Conservation (phyloP, 371 early-diverging fungal genomes). For the Mortierella polycephala region DNA sequence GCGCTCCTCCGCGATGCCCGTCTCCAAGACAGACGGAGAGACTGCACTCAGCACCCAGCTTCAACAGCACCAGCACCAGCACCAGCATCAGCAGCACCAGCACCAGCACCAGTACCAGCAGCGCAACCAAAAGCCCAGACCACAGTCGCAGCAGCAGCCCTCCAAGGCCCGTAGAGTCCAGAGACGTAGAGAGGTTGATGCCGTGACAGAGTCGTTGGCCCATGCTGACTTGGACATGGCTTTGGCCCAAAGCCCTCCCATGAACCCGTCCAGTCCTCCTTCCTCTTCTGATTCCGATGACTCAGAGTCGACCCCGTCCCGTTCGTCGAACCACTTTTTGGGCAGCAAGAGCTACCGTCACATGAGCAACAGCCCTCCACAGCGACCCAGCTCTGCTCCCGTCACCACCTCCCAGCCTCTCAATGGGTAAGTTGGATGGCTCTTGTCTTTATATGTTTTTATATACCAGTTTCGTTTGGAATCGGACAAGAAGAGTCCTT, state of each 20-base stretch:
- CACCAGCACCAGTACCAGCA: slow-evolving; percentile 17
- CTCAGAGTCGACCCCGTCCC: slow-evolving; percentile 35
- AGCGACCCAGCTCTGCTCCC: slow-evolving; percentile 48
- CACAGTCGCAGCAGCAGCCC: slow-evolving; percentile 33
- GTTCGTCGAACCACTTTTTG: slow-evolving; percentile 12
- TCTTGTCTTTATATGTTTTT: neutral
- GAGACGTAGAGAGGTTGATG: slow-evolving; percentile 49
- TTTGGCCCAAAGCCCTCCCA: slow-evolving; percentile 36
- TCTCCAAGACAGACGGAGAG: neutral
- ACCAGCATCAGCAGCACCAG: slow-evolving; percentile 22
- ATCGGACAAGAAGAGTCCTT: neutral
- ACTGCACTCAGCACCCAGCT: no score
- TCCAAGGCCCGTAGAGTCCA: slow-evolving; percentile 51
- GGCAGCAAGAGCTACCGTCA: slow-evolving; percentile 14
- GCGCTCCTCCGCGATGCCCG: slow-evolving; percentile 26
- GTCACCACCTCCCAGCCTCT: slow-evolving; percentile 24
- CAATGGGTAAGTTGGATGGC: slow-evolving; percentile 23
- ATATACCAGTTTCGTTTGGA: neutral
- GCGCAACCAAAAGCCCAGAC: slow-evolving; percentile 25
- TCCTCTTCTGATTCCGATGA: slow-evolving; percentile 51
- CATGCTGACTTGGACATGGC: slow-evolving; percentile 37
- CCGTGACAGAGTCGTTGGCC: slow-evolving; percentile 25
- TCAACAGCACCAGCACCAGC: slow-evolving; percentile 5
- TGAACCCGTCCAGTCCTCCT: slow-evolving; percentile 46
- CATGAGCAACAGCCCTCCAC: slow-evolving; percentile 17